Evolutionary conservation across 192 early-diverging fungal genomes (phyloP), one percentile per base, ranked within the genome.

Genomic region (Pecoramyces ruminantium): DNA sequence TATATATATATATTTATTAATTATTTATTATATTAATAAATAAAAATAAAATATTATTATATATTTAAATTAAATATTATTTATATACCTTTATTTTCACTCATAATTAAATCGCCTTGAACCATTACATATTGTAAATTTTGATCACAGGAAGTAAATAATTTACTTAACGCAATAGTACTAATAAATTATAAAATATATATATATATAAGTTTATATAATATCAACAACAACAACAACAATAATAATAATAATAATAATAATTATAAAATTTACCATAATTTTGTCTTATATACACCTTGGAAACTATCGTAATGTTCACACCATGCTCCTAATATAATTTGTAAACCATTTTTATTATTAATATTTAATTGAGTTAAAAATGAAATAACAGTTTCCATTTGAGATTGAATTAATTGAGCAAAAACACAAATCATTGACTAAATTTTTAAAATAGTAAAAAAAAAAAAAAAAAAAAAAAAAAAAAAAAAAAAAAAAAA

Each of bases 371-470:
- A 83, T 21, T 84, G 82, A 34, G 80, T 83, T 79, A 98, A 88
- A 85, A 96, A 93, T 30, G 93, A 86, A 79, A 95, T 84, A 0
- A 95, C 90, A 21, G 92, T 93, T 29, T 89, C 86, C 38, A 80
- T 78, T 51, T 96, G 92, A 29, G 83, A 88, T 30, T 89, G 82
- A 77, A 95, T 88, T 78, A 97, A 87, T 80, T 97, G 95, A 40
- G 93, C 94, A 86, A 97, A 96, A 14, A 96, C 91, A 80, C 94
- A 87, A 14, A 97, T 85, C 28, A 97, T 86, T 28, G 95, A 94
- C 85, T 95, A 6, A 6, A 6, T 34, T 34, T 34, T 34, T 34
- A 6, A n/a, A n/a, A n/a, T n/a, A n/a, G n/a, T n/a, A n/a, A n/a
- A n/a, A n/a, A 83, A 15, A 79, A n/a, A 78, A 77, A 27, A 30